Base-by-base conservation (phyloP, 2,329 filamentous ascomycete species). In the Juglanconis sp. region DNA sequence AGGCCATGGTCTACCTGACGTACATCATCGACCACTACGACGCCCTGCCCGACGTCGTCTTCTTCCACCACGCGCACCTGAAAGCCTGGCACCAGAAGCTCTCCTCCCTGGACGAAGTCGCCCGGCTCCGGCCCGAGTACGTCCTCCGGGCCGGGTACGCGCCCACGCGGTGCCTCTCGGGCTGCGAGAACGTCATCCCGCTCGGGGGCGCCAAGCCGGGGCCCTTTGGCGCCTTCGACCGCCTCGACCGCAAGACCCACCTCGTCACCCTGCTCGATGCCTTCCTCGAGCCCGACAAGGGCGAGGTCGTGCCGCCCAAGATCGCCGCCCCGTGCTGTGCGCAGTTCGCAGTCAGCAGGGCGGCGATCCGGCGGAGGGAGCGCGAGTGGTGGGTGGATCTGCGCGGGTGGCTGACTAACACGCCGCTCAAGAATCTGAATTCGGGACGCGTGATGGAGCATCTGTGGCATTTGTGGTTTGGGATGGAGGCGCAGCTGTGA, bases 1-100 rank as follows among this genome's bases (percentile, higher is more conserved):
- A 88, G 70, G 82, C 82, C 31, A 86, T 87, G 79, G 76, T 79
- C 11, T 87, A 87, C 69, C 74, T 87, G 52, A 82, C 82, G 48
- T 87, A 84, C 71, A 81, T 87, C 64, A 82, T 87, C 67, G 81
- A 87, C 66, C 76, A 85, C 69, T 87, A 87, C 71, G 76, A 84
- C 54, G 65, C 76, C n/a, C 76, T 87, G 1, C 79, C 83, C 3
- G 84, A 86, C 63, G 78, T 85, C 24, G 74, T 80, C 48, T 77
- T 86, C 53, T 87, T 87, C 71, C 81, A 84, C 74, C 85, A 87
- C 70, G 77, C 81, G 35, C 81, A 84, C 77, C 54, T 42, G 11
- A 36, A 51, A 35, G 79, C 81, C 38, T 87, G 84, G 84, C 85
- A 87, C 70, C 86, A 87, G 76, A 57, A 77, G 75, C 53, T 81